Conservation (phyloP, 2,329 filamentous ascomycete genomes). For the Fonsecaea monophora region DNA sequence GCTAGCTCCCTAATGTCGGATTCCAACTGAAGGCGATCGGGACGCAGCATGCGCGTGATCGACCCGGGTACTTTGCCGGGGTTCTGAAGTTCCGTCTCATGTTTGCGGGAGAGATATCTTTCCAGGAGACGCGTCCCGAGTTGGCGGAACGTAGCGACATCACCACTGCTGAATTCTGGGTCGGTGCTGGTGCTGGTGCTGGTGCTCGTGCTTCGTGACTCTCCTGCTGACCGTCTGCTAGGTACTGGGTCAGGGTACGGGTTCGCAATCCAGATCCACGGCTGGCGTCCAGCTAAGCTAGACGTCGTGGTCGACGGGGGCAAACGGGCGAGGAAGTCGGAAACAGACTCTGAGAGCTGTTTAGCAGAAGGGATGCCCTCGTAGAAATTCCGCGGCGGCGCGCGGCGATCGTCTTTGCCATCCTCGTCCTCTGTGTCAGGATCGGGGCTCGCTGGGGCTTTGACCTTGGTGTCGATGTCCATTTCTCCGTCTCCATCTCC, state of each 20-base stretch:
- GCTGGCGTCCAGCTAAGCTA: constrained; percentile 47
- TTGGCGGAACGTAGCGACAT: constrained; percentile 58
- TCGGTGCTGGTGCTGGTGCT: constrained; percentile 29
- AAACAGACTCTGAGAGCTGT: constrained; percentile 68
- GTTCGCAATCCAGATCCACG: constrained; percentile 78
- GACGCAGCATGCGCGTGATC: constrained; percentile 49
- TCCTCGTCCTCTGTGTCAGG: neutral
- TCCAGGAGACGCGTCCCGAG: constrained; percentile 64
- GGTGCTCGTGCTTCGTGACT: constrained; percentile 41
- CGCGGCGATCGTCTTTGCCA: neutral
- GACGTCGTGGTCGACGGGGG: constrained; percentile 68
- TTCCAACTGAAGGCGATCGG: constrained; percentile 54
- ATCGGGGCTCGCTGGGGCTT: neutral
- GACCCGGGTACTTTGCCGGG: constrained; percentile 41
- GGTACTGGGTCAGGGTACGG: constrained; percentile 52
- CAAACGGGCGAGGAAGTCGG: constrained; percentile 71
- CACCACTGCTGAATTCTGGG: constrained; percentile 47
- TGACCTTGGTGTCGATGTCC: neutral
- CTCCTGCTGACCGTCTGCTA: constrained; percentile 29
- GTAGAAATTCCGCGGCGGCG: constrained; percentile 64
- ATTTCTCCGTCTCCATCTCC: neutral
- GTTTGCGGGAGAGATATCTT: constrained; percentile 55
- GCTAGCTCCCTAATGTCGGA: constrained; percentile 68
- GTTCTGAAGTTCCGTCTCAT: constrained; percentile 49
- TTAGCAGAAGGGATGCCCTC: constrained; percentile 62